These are phyloP conservation scores for Fraxinus platypoda DNA, from an alignment of 305 asterid genomes.

Conservation along the genomic window DNA sequence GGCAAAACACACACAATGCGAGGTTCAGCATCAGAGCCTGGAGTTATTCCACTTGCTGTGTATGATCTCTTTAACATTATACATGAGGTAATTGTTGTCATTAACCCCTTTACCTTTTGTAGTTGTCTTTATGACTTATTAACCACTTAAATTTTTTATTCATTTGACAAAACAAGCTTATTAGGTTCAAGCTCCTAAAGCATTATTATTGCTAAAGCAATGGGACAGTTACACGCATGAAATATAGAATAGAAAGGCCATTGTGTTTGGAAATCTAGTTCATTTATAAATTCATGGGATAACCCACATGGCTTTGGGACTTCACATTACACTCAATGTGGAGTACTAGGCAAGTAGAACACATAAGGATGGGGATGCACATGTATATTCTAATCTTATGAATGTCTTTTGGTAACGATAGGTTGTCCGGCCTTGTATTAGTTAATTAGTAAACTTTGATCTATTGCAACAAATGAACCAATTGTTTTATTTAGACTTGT, in stretches of 20 bases:
- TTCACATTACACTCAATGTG: background rate
- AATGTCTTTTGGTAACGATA: background rate
- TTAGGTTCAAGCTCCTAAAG: background rate
- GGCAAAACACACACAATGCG: conserved; percentile 98
- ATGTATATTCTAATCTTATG: background rate
- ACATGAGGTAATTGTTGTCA: conserved; percentile 52
- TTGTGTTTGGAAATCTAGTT: background rate
- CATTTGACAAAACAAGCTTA: background rate
- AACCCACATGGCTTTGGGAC: conserved; percentile 12
- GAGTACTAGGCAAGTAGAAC: background rate
- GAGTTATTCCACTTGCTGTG: conserved; percentile 87
- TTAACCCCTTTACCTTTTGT: background rate
- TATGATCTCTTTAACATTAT: conserved; percentile 67
- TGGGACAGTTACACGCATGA: background rate
- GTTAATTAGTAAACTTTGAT: conserved; percentile 7
- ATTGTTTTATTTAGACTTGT: background rate
- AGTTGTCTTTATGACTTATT: background rate
- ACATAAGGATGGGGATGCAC: background rate
- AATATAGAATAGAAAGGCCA: conserved; percentile 1
- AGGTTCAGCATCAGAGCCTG: conserved; percentile 77
- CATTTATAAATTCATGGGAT: background rate
- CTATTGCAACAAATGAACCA: background rate
- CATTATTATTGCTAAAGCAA: background rate
- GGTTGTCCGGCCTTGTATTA: background rate
- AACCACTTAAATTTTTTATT: background rate